Base-by-base conservation (phyloP, 371 early-diverging fungal species). In the Actinomortierella wolfii region DNA sequence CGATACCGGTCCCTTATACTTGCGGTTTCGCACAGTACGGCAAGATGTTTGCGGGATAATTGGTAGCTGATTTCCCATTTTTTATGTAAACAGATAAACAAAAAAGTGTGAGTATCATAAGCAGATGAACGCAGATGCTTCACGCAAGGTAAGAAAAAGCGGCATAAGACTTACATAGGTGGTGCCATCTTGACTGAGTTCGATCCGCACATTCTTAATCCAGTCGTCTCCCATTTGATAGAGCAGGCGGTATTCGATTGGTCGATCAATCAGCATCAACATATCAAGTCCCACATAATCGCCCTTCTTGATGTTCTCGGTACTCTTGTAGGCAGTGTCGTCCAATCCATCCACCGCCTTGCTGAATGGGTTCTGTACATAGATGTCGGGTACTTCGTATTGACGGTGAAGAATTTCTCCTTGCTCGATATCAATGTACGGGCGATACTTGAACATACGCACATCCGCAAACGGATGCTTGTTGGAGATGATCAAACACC, bases 271-370 rank as follows among this genome's bases (percentile, higher is more conserved):
- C 13, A 79, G 76, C 56, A 84, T 71, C 29, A 88, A 44, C 63
- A 88, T 61, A 67, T 88, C 88, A 24, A 88, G 57, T 9, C 88
- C 86, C 65, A 88, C 82, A 56, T 82, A 88, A 48, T 88, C 88
- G 7, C 83, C 86, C 25, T 61, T 59, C 1, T 44, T 64, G 26
- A 60, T 76, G 1, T 61, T 61, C 49, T 55, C 47, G 2, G 54
- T 61, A 39, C 54, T 63, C 59, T 68, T 59, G 47, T 64, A 61
- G 4, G 67, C 62, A 5, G 62, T 75, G 50, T 68, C 56, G 15
- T 74, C 67, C 48, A 68, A 50, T 1, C 76, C 75, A 61, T 87
- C 85, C 8, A 86, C 86, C 1, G 86, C 87, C 55, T 78, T 58
- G 1, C 78, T 69, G 62, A 85, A 87, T 1, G 84, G 80, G 45